Percentiles rank a stretch among this genome's conserved stretches.
These are phyloP conservation scores for Curvularia lunata DNA, from an alignment of 2,329 filamentous ascomycete species.

Conservation along the genomic window DNA sequence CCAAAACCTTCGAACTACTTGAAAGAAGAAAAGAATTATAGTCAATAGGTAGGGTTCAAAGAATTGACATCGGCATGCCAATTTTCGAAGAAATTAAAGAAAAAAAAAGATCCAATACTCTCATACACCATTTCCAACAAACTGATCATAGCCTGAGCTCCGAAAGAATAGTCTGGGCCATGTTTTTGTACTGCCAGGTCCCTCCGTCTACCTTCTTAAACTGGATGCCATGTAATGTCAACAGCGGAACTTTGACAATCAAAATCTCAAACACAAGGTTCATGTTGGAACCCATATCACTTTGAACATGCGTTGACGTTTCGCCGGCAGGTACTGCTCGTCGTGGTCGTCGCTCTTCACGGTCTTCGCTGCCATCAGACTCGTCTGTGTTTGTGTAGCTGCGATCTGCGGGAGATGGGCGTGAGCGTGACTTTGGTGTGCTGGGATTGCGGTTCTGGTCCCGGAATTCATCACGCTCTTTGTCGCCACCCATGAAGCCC, in stretches of 20 bases:
- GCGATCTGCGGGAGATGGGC: constrained; percentile 62
- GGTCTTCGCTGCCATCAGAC: constrained; percentile 72
- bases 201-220: constrained; percentile 97
- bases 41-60: constrained; percentile 12
- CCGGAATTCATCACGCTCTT: constrained; percentile 71
- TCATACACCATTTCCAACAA: constrained; percentile 1
- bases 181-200: constrained; percentile 98
- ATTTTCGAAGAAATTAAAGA: constrained; percentile 13
- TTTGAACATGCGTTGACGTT: constrained; percentile 90
- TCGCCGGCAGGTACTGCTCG: constrained; percentile 70
- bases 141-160: constrained; percentile 61
- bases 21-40: constrained; percentile 16
- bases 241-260: constrained; percentile 94
- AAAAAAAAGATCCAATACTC: constrained; percentile 10
- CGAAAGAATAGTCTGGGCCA: constrained; percentile 93
- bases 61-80: constrained; percentile 8
- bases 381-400: constrained; percentile 88
- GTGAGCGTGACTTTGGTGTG: constrained; percentile 56
- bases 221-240: constrained; percentile 92
- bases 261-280: constrained; percentile 92
- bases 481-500: constrained; percentile 63
- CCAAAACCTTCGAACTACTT: constrained; percentile 1
- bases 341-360: constrained; percentile 53
- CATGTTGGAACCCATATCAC: constrained; percentile 83
- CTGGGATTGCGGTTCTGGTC: constrained; percentile 63